Evolutionary conservation across 352 stramenopile genomes (phyloP), one percentile per base, ranked within the genome.

Genomic region (Phytophthora foliorum): DNA sequence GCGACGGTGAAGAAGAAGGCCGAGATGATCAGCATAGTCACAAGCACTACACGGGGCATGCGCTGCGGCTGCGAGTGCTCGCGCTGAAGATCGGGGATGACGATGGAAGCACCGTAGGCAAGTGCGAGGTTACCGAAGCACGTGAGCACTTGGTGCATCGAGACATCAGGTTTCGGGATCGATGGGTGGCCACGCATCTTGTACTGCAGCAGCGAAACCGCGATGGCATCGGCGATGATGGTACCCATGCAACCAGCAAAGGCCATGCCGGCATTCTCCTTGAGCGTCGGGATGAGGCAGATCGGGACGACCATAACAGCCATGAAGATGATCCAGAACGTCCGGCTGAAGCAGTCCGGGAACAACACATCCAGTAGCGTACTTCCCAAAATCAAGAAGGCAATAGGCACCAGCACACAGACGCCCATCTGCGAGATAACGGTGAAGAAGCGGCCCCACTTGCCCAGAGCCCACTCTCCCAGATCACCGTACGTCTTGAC

Each of bases 251-350:
- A 71, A 2, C 50, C 65, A 8, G 52, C 50, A 8, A 73, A 63
- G 0, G 58, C 65, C 50, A 63, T 56, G 8, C 48, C 49, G 6
- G 64, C 49, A 11, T 44, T 67, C 41, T 68, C 64, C 27, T 72
- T 73, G 36, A 73, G 45, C 22, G 65, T 69, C 27, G 63, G 65
- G 17, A 64, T 69, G 16, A 63, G 19, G 27, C 58, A 69, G 19
- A 66, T 39, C 8, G 65, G 65, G 11, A 59, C 42, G 13, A 69
- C 52, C 50, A 62, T 64, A 11, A 69, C 9, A 10, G 65, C 65
- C 65, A 73, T 73, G 27, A 73, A 73, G n/a, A 73, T 58, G 50
- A 73, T 73, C 58, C 57, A 73, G 58, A 68, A 64, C 6, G 52
- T 73, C 36, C 67, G 65, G 11, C 58, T 73, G 58, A 73, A 69